phyloP scores from a whole-genome alignment of 305 asterid species.

The Fraxinus paxiana region DNA sequence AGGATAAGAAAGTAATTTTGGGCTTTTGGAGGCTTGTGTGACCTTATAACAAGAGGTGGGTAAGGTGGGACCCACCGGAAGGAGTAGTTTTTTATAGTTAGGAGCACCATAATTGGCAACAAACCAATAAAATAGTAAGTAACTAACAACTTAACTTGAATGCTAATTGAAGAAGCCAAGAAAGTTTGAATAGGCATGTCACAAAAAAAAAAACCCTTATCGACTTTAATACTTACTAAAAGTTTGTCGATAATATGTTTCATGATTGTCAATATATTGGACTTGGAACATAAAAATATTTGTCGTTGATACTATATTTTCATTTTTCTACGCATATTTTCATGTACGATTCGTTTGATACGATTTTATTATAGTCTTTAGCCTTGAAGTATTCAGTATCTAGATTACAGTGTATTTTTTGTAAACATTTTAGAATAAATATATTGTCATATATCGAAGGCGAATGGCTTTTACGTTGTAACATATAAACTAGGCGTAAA shows the following conservation, averaged over 20 bases:
- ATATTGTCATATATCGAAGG: not conserved
- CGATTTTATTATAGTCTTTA: not conserved
- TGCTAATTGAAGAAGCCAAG: not conserved
- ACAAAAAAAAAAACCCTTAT: not conserved
- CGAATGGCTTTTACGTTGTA: not conserved
- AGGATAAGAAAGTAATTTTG: conserved; percentile 39
- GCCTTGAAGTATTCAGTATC: not conserved
- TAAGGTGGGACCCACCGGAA: conserved; percentile 47
- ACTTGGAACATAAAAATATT: no score
- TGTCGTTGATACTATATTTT: not conserved
- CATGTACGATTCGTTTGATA: not conserved
- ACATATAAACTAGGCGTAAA: not conserved
- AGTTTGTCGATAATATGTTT: not conserved
- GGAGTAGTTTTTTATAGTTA: conserved; percentile 38
- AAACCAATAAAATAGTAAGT: not conserved
- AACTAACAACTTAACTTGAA: conserved; percentile 17
- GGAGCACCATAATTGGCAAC: conserved; percentile 15
- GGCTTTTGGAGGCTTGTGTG: conserved; percentile 38
- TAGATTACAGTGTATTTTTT: not conserved
- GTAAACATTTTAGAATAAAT: not conserved
- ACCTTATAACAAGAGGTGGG: conserved; percentile 61
- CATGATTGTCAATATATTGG: no score
- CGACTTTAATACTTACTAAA: not conserved
- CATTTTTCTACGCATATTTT: not conserved
- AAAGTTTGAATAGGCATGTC: not conserved